phyloP scores from a whole-genome alignment of 2,329 filamentous ascomycete genomes.

The Neonectria punicea region DNA sequence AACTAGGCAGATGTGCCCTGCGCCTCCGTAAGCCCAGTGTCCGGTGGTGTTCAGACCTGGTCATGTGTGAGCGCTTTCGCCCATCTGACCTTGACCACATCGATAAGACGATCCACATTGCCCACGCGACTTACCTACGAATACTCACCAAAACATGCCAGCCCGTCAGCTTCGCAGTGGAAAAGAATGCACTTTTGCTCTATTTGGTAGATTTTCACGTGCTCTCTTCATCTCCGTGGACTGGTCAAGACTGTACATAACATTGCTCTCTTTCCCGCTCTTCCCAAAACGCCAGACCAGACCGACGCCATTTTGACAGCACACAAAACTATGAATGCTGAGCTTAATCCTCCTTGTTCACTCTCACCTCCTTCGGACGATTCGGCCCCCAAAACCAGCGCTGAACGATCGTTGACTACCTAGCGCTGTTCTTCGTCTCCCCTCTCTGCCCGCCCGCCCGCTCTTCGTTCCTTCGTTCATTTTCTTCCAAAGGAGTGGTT shows the following conservation, averaged over 20 bases:
- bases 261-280: conserved; percentile 45
- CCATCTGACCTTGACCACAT: conserved; percentile 34
- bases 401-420: conserved; percentile 9
- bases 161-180: not conserved
- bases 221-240: conserved; percentile 38
- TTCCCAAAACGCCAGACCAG: conserved; percentile 47
- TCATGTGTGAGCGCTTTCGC: conserved; percentile 36
- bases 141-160: conserved; percentile 1
- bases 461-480: conserved; percentile 15
- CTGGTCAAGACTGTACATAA: conserved; percentile 43
- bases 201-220: conserved; percentile 38
- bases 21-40: conserved; percentile 31
- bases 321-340: conserved; percentile 35
- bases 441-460: conserved; percentile 7
- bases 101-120: conserved; percentile 12
- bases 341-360: conserved; percentile 26
- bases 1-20: conserved; percentile 39
- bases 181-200: conserved; percentile 27
- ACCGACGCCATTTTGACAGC: conserved; percentile 41
- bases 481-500: conserved; percentile 40
- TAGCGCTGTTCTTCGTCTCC: not conserved
- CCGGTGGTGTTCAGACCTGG: conserved; percentile 24
- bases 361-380: conserved; percentile 19
- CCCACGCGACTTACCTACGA: conserved; percentile 34
- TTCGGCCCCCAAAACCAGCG: not conserved